Conservation (phyloP, 1,284 basidiomycete species). For the Sanghuangporus weigelae region DNA sequence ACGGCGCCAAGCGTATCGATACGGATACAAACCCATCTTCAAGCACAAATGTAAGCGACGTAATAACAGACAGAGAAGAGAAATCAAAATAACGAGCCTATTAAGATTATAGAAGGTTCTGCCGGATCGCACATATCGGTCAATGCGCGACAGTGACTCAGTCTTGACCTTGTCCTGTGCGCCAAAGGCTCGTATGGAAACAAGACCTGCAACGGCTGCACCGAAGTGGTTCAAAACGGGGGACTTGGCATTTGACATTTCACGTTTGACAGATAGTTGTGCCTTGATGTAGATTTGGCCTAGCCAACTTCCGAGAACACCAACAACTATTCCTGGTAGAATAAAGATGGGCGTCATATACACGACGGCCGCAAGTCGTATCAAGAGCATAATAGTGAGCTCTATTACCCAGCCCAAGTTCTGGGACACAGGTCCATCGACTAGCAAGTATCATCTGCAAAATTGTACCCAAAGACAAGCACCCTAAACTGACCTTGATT, state of each 20-base stretch:
- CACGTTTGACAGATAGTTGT: conserved; percentile 73
- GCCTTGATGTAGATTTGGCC: conserved; percentile 55
- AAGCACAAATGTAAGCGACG: conserved; percentile 21
- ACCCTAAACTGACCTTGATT: conserved; percentile 27
- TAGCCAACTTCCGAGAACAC: conserved; percentile 39
- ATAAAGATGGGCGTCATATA: conserved; percentile 41
- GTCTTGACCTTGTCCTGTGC: conserved; percentile 42
- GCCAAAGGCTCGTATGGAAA: conserved; percentile 57
- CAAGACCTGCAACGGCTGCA: conserved; percentile 61
- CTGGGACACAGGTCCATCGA: conserved; percentile 30
- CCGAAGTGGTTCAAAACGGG: conserved; percentile 70
- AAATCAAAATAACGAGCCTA: conserved; percentile 28
- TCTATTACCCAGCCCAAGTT: conserved; percentile 26
- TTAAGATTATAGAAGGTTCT: conserved; percentile 52
- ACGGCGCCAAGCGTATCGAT: conserved; percentile 47
- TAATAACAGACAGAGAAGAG: neutral
- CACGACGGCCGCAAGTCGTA: conserved; percentile 41
- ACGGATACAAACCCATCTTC: conserved; percentile 51
- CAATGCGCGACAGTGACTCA: conserved; percentile 42
- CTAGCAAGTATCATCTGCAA: conserved; percentile 18
- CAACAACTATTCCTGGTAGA: conserved; percentile 37
- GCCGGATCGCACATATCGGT: conserved; percentile 42
- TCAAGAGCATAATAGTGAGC: conserved; percentile 29
- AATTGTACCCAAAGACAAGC: conserved; percentile 12
- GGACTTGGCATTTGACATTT: conserved; percentile 63